Evolutionary conservation across 805 yeast genomes (phyloP).

Genomic region (Candida maris): DNA sequence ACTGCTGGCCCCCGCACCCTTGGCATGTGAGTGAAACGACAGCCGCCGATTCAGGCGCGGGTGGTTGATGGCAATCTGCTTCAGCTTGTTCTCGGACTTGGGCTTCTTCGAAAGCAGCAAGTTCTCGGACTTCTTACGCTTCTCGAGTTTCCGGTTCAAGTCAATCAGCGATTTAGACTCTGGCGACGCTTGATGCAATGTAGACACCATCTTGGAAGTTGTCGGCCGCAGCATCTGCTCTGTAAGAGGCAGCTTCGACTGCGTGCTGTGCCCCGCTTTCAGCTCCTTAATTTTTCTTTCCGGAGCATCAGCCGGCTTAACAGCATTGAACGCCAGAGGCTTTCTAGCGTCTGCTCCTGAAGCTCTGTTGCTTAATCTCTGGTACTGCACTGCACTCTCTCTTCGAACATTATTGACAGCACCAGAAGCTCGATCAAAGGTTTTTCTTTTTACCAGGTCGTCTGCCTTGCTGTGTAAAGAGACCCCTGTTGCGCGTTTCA

Average conservation of each 20-base stretch:
- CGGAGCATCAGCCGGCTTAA: slow-evolving; percentile 4
- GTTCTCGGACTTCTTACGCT: slow-evolving; percentile 17
- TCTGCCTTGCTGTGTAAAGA: slow-evolving; percentile 8
- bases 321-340: slow-evolving; percentile 8
- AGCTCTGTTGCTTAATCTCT: too few relatives aligned
- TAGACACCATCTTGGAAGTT: slow-evolving; percentile 2
- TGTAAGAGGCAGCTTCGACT: slow-evolving; percentile 23
- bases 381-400: slow-evolving; percentile 2
- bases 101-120: slow-evolving; percentile 11
- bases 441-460: slow-evolving; percentile 7
- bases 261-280: slow-evolving; percentile 11
- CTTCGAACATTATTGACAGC: slow-evolving; percentile 4
- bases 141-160: slow-evolving; percentile 18
- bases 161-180: slow-evolving; percentile 17
- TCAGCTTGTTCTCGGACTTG: slow-evolving; percentile 10
- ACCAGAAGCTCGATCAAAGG: slow-evolving; percentile 8
- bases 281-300: slow-evolving; percentile 5
- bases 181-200: slow-evolving; percentile 12
- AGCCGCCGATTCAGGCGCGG: slow-evolving; percentile 13
- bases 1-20: not conserved
- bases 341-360: slow-evolving; percentile 15
- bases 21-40: slow-evolving; percentile 1
- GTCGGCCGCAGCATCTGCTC: slow-evolving; percentile 23
- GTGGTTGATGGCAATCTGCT: slow-evolving; percentile 18
- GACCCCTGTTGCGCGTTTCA: slow-evolving; percentile 7